phyloP scores from a whole-genome alignment of 2,329 filamentous ascomycete species.

The Nemania sp. region DNA sequence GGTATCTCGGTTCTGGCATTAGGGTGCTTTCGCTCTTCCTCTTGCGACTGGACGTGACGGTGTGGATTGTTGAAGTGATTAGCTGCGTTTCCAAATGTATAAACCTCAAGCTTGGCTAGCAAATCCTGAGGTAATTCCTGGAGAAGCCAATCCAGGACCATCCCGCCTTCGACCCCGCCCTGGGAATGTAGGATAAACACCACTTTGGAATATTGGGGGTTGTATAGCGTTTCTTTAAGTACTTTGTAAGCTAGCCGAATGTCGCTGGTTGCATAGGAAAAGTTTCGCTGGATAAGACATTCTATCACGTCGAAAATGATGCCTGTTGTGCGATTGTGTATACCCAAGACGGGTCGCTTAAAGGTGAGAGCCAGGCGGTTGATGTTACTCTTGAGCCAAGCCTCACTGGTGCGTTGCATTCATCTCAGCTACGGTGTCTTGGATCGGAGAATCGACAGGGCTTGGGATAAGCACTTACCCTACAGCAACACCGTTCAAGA shows the following conservation, averaged over 20 bases:
- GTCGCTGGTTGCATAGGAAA: constrained; percentile 72
- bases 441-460: not conserved
- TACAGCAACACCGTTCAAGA: constrained; percentile 72
- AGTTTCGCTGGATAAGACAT: constrained; percentile 76
- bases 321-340: constrained; percentile 77
- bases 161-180: constrained; percentile 73
- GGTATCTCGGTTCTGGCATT: constrained; percentile 38
- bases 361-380: constrained; percentile 75
- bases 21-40: constrained; percentile 44
- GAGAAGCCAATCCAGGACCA: constrained; percentile 77
- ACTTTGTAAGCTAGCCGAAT: constrained; percentile 64
- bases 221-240: constrained; percentile 66
- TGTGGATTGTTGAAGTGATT: constrained; percentile 83
- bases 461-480: constrained; percentile 49
- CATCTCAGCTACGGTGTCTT: constrained; percentile 16
- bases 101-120: constrained; percentile 72
- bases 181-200: constrained; percentile 78
- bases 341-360: constrained; percentile 69
- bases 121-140: constrained; percentile 70
- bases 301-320: constrained; percentile 78
- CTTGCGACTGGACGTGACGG: constrained; percentile 53
- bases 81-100: constrained; percentile 78
- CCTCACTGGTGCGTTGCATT: constrained; percentile 47
- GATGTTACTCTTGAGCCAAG: constrained; percentile 73
- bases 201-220: constrained; percentile 67